Evolutionary conservation across 106 monocot genomes (phyloP), one percentile per base, ranked within the genome.

Genomic region (Dactylorhiza incarnata): DNA sequence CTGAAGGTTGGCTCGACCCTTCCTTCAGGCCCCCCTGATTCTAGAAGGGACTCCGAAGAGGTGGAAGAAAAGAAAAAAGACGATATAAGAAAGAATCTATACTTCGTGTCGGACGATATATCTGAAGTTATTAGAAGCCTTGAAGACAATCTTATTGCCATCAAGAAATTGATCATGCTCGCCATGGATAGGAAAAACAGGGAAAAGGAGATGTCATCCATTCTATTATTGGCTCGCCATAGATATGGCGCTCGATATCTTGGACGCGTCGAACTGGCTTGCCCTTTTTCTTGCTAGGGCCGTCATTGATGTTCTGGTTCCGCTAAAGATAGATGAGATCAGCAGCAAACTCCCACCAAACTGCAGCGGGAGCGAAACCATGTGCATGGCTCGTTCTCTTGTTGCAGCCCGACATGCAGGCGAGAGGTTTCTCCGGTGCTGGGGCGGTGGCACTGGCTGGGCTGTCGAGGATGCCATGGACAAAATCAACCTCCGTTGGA

Each of bases 131-230:
- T 92, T 24, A 82, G 90, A 45, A 95, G 90, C 74, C 84, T 95
- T 22, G 75, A 86, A 67, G 95, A 95, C 72, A 87, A 92, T 72
- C 86, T 86, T 25, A 76, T 95, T 47, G 90, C 92, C 22, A 78
- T 95, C 46, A 95, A 95, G 85, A 95, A 90, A 75, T 76, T 95
- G 43, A 92, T 92, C 47, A 90, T 92, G 45, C 86, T 95, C 53
- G 95, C 95, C 15, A 90, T 95, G 95, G 95, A 95, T 76, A 74
- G 95, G 66, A 95, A 95, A 76, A 92, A 92, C 73, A 87, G 95
- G 78, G 95, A 95, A 74, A 95, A 87, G 75, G 95, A 95, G 82
- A 95, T 95, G 95, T 90, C 95, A 3, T 95, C 95, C 49, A 86
- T 90, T 77, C 81, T 95, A 5, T 85, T 95, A 1, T 86, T 88